Conservation (phyloP, 768 basidiomycete genomes). For the Russula earlei region DNA sequence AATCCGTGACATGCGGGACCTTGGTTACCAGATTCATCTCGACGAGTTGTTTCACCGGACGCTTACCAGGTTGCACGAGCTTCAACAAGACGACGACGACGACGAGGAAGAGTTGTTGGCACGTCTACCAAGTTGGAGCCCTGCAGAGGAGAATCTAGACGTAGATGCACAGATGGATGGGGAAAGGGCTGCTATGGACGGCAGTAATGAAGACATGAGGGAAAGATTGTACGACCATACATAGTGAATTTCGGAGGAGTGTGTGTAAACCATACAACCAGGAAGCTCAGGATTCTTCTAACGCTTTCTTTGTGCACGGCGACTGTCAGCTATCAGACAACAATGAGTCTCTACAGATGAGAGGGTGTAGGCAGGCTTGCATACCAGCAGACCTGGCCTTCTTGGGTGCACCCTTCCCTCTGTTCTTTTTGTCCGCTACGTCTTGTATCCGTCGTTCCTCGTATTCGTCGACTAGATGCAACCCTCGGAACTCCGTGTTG, state of each 20-base stretch:
- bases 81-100: constrained; percentile 2
- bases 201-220: neutral
- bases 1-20: constrained; percentile 33
- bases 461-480: constrained; percentile 47
- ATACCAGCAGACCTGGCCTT: constrained; percentile 64
- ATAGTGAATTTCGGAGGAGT: neutral
- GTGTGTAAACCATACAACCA: neutral
- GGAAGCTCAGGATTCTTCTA: too few relatives aligned
- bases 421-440: constrained; percentile 53
- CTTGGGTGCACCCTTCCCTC: constrained; percentile 79
- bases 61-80: constrained; percentile 44
- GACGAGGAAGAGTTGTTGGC: constrained; percentile 8
- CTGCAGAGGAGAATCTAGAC: neutral
- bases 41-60: constrained; percentile 55
- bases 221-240: constrained; percentile 3
- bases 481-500: constrained; percentile 26
- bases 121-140: constrained; percentile 1
- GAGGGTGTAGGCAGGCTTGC: constrained; percentile 22
- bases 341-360: neutral
- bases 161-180: neutral
- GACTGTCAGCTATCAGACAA: constrained; percentile 38
- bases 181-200: neutral
- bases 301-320: constrained; percentile 38
- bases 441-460: constrained; percentile 64
- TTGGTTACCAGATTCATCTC: constrained; percentile 53